phyloP scores from a whole-genome alignment of 306 rosid genomes.

The barrel medic (Medicago truncatula) region MtrunA17r5.0-ANR NC_053048.1:37698001-37698500 shows the following conservation, averaged over 20 bases:
- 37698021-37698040: constrained; percentile 40
- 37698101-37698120: constrained; percentile 38
- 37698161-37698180: constrained; percentile 19
- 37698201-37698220: constrained; percentile 29
- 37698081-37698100: constrained; percentile 49
- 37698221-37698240: constrained; percentile 27
- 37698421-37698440: not conserved
- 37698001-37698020: constrained; percentile 32
- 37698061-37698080: constrained; percentile 51
- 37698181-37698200: constrained; percentile 22
- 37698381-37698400: not conserved
- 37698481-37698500: not conserved
- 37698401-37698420: not conserved
- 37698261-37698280: not conserved
- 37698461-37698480: too few relatives aligned
- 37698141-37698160: constrained; percentile 23
- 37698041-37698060: constrained; percentile 56
- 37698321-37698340: not conserved
- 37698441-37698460: not conserved
- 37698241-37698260: not conserved
- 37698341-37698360: constrained; percentile 8
- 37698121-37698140: constrained; percentile 41
- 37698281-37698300: not conserved
- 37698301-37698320: not conserved
- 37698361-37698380: constrained; percentile 8